Conservation (phyloP, 495 filamentous ascomycete species). For the Xylaria nigripes region DNA sequence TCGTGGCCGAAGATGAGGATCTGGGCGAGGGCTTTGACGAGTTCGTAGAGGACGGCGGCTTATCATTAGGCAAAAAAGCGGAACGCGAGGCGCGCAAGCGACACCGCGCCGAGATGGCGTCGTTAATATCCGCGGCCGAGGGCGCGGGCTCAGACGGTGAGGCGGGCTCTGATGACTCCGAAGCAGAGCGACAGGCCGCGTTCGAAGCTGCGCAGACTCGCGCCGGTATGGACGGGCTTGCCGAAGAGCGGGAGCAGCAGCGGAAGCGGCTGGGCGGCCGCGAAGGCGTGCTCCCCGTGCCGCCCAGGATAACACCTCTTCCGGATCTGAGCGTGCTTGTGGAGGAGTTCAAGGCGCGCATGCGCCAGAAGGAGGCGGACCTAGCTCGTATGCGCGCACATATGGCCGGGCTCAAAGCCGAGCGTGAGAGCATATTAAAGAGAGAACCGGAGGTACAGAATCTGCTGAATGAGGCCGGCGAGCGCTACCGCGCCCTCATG, state of each 20-base stretch:
- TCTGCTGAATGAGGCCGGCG: slow-evolving; percentile 72
- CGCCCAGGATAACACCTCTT: slow-evolving; percentile 48
- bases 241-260: slow-evolving; percentile 30
- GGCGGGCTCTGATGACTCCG: slow-evolving; percentile 60
- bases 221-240: slow-evolving; percentile 65
- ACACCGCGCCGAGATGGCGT: slow-evolving; percentile 68
- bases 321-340: slow-evolving; percentile 47
- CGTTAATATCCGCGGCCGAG: slow-evolving; percentile 78
- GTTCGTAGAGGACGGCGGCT: slow-evolving; percentile 74
- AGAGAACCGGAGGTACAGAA: slow-evolving; percentile 76
- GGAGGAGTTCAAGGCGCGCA: slow-evolving; percentile 34
- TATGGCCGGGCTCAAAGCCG: slow-evolving; percentile 29
- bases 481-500: slow-evolving; percentile 51
- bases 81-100: slow-evolving; percentile 63
- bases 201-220: slow-evolving; percentile 85
- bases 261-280: slow-evolving; percentile 21
- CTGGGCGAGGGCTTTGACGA: slow-evolving; percentile 93
- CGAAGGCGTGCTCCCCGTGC: slow-evolving; percentile 15
- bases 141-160: slow-evolving; percentile 39
- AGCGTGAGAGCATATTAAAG: slow-evolving; percentile 52
- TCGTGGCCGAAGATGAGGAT: slow-evolving; percentile 82
- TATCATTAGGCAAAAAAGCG: slow-evolving; percentile 70
- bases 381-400: slow-evolving; percentile 19
- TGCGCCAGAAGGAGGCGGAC: slow-evolving; percentile 30
- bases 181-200: slow-evolving; percentile 69